phyloP scores from a whole-genome alignment of 2,329 filamentous ascomycete species.

The Aplosporella prunicola region DNA sequence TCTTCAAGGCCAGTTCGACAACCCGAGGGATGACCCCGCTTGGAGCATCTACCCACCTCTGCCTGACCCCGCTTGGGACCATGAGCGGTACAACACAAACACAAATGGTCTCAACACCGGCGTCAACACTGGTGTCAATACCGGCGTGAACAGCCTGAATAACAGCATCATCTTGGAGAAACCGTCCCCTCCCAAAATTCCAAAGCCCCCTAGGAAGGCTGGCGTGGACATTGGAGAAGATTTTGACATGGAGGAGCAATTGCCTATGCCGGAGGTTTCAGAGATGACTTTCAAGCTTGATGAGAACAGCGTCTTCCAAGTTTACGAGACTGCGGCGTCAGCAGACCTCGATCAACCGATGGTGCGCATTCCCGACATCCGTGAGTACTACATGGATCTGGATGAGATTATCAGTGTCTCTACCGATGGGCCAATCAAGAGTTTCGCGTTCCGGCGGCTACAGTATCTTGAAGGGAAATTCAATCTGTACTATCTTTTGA shows the following conservation, averaged over 20 bases:
- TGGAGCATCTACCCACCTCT: slow-evolving; percentile 91
- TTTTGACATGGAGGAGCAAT: slow-evolving; percentile 69
- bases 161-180: slow-evolving; percentile 26
- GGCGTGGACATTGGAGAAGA: slow-evolving; percentile 88
- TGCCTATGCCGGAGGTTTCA: slow-evolving; percentile 62
- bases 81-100: slow-evolving; percentile 40
- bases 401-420: slow-evolving; percentile 82
- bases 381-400: slow-evolving; percentile 93
- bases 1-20: slow-evolving; percentile 70
- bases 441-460: slow-evolving; percentile 86
- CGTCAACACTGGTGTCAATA: slow-evolving; percentile 7
- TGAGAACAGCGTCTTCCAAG: slow-evolving; percentile 79
- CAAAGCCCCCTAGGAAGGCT: slow-evolving; percentile 61
- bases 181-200: slow-evolving; percentile 23
- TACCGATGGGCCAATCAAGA: slow-evolving; percentile 92
- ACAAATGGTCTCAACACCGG: slow-evolving; percentile 24
- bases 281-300: slow-evolving; percentile 73
- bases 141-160: slow-evolving; percentile 24
- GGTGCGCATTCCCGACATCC: slow-evolving; percentile 77
- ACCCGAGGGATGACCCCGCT: slow-evolving; percentile 71
- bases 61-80: slow-evolving; percentile 82
- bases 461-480: slow-evolving; percentile 97
- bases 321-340: slow-evolving; percentile 63
- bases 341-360: slow-evolving; percentile 58
- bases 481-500: slow-evolving; percentile 83